Base-by-base conservation (phyloP, 1,284 basidiomycete genomes). In the Xerocomus cyaneibrunnescens region DNA sequence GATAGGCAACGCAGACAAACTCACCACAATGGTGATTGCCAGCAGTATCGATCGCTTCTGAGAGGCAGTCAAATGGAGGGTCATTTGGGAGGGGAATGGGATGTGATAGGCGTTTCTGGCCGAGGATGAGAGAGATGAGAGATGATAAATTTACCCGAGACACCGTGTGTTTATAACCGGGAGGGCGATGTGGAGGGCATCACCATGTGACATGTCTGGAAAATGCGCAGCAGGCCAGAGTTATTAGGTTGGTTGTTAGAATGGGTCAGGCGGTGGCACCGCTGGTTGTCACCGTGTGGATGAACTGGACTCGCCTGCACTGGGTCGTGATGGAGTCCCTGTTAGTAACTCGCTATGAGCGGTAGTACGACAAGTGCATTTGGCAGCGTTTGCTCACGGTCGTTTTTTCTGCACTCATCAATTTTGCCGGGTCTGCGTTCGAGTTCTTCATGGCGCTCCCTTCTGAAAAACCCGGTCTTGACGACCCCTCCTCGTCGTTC, bases 361-460 rank as follows among this genome's bases (percentile, higher is more conserved):
- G n/a, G n/a, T n/a, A n/a, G n/a, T n/a, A n/a, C n/a, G 13, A 5
- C 10, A n/a, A 25, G 25, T 14, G 6, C 42, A 55, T 60, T 53
- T 46, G 64, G 57, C n/a, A 55, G 22, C 51, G 27, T 57, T 72
- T 72, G 64, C 57, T 23, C 59, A 57, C 74, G 62, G 48, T 52
- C 41, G 51, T 71, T 76, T 77, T 72, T 70, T 61, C n/a, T 57
- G 52, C 39, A 61, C 57, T 56, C 51, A 59, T 60, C 54, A 28
- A 28, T 28, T 28, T 28, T 7, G 37, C 21, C 37, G 46, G 19
- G 52, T 47, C 40, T 35, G 31, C 44, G 21, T 28, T 44, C 21
- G 17, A 45, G 34, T 51, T 44, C 56, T 64, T 59, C 64, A 79
- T 80, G 78, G 72, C 75, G 56, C 71, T 54, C 68, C 52, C 71